Conservation (phyloP, 805 yeast genomes). For the Saturnispora bothae region DNA sequence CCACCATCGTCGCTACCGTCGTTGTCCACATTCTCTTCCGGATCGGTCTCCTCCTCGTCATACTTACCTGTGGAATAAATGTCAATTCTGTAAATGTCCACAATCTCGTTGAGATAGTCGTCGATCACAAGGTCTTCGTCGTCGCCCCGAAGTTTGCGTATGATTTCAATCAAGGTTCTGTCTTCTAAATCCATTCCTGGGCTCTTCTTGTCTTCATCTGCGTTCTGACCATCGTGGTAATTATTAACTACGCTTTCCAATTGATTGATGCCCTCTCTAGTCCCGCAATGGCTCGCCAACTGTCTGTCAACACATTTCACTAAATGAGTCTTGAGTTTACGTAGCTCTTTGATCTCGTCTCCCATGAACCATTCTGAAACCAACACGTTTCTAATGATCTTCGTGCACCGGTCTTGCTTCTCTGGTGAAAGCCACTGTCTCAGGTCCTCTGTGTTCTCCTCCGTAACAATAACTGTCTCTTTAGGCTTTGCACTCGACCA, state of each 20-base stretch:
- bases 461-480: too few species aligned
- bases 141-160: conserved; percentile 21
- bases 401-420: conserved; percentile 10
- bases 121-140: conserved; percentile 20
- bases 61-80: conserved; percentile 16
- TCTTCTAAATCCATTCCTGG: conserved; percentile 14
- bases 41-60: conserved; percentile 4
- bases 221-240: not conserved
- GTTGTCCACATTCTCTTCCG: conserved; percentile 6
- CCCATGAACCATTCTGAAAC: conserved; percentile 11
- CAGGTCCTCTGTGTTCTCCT: not conserved
- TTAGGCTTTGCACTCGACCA: not conserved
- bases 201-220: too few species aligned
- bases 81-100: conserved; percentile 23
- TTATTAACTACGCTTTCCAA: not conserved
- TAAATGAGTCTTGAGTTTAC: conserved; percentile 6
- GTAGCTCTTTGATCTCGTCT: conserved; percentile 13
- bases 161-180: conserved; percentile 13
- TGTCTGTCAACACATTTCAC: conserved; percentile 7
- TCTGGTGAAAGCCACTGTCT: not conserved
- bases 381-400: conserved; percentile 11
- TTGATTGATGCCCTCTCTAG: conserved; percentile 4
- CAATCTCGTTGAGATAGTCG: conserved; percentile 21
- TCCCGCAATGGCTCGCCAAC: not conserved
- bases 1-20: conserved; percentile 1